Base-by-base conservation (phyloP, 768 basidiomycete genomes). In the Ramaria rubella region DNA sequence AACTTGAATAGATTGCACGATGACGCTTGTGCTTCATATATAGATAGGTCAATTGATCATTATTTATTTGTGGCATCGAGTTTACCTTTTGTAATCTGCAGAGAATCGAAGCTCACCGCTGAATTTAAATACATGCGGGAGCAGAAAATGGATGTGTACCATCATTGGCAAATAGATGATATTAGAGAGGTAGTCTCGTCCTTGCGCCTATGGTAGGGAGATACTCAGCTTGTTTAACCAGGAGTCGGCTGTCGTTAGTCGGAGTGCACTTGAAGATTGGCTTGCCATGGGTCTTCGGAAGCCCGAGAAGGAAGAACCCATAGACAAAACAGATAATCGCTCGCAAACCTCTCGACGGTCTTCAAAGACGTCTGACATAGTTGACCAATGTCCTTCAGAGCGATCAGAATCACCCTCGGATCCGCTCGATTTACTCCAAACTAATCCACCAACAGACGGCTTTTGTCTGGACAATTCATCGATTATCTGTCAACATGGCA, bases 401-500 rank as follows among this genome's bases (percentile, higher is more conserved):
- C 23, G 44, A n/a, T 49, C 43, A 19, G 55, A 19, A 23, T 56
- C 55, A 17, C 17, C 43, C 27, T 26, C 17, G 11, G 44, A 56
- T 45, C 42, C 19, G 31, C 31, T 56, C 44, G 55, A 56, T 56
- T 33, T 56, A 15, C 42, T 55, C 49, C 23, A 17, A 12, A 29
- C 40, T 29, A n/a, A 19, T 30, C 8, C 36, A 11, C 12, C n/a
- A 4, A 19, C 17, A 45, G 44, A 40, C 26, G n/a, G 14, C 15
- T 17, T 19, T 5, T 34, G 42, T 15, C 14, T 44, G 8, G 57
- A 52, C 15, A 57, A 58, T 36, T 4, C 43, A 19, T 46, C 43
- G 30, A 77, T 90, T 23, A 54, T 80, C 7, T 94, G 90, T 60
- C 61, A 61, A 19, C 90, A 94, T 65, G 77, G 77, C 4, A 67